These are phyloP conservation scores for Aegilops bicornis DNA, from an alignment of 176 grass and related monocot species.

Conservation along the genomic window DNA sequence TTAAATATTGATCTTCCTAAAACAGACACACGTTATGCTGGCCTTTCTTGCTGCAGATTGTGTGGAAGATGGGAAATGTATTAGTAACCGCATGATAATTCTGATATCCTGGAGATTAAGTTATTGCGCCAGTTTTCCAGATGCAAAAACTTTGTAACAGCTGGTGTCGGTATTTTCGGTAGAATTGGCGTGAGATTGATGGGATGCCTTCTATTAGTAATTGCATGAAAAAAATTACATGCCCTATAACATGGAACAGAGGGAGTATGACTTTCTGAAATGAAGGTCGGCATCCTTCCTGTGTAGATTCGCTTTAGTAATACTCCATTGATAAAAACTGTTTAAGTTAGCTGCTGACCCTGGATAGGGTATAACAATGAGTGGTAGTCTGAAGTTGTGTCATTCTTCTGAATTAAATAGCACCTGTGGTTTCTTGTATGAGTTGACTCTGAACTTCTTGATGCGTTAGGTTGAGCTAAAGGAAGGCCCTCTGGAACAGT, in stretches of 20 bases:
- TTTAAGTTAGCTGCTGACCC: background rate
- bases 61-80: background rate
- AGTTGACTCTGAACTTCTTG: background rate
- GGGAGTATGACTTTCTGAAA: background rate
- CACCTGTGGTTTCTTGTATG: background rate
- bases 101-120: background rate
- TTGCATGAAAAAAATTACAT: background rate
- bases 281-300: background rate
- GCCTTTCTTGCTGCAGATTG: too few species aligned
- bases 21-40: too few species aligned
- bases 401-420: background rate
- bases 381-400: background rate
- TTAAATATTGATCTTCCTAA: too few species aligned
- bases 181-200: background rate
- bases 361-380: background rate
- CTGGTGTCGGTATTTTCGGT: background rate
- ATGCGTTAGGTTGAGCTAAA: conserved; percentile 75
- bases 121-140: too few species aligned
- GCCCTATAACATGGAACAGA: background rate
- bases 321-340: background rate
- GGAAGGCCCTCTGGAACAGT: conserved; percentile 91
- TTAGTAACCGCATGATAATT: background rate
- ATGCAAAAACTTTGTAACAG: background rate
- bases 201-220: background rate
- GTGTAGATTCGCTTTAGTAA: background rate